Evolutionary conservation across 2,329 filamentous ascomycete genomes (phyloP).

Genomic region (Dothideomycetes sp.): DNA sequence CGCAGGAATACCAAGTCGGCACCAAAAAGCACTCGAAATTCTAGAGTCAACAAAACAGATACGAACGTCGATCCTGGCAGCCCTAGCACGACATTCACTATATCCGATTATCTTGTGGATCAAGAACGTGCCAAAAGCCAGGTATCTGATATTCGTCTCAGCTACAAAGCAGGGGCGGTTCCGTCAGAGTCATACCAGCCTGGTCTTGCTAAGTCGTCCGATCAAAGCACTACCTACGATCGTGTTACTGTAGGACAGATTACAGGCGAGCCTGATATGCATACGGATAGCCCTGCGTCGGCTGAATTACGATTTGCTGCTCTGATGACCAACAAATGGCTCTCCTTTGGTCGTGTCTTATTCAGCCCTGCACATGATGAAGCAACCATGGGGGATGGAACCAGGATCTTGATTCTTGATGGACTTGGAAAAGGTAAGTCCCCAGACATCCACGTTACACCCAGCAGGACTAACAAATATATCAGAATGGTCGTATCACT

Average conservation of each 20-base stretch:
- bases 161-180: neutral
- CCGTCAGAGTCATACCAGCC: too few relatives aligned
- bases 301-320: conserved; percentile 72
- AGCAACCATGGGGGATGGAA: conserved; percentile 49
- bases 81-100: conserved; percentile 16
- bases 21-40: neutral
- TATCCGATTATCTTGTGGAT: conserved; percentile 14
- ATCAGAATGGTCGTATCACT: conserved; percentile 74
- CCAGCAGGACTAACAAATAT: conserved; percentile 10
- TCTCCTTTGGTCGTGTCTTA: conserved; percentile 73
- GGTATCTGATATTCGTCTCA: neutral
- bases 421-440: conserved; percentile 61
- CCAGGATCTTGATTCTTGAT: conserved; percentile 67
- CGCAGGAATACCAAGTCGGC: conserved; percentile 13
- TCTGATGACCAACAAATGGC: conserved; percentile 80
- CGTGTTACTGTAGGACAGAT: too few relatives aligned
- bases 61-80: neutral
- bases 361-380: conserved; percentile 73
- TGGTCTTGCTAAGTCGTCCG: too few relatives aligned
- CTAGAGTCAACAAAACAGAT: neutral
- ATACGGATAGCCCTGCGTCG: conserved; percentile 13
- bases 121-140: neutral
- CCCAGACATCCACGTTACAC: neutral
- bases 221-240: too few relatives aligned
- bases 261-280: too few relatives aligned